A percentile compares a stretch with the other conserved stretches of the same genome.
These are phyloP conservation scores for Penicillium roqueforti DNA, from an alignment of 495 filamentous ascomycete genomes.

Conservation along the genomic window DNA sequence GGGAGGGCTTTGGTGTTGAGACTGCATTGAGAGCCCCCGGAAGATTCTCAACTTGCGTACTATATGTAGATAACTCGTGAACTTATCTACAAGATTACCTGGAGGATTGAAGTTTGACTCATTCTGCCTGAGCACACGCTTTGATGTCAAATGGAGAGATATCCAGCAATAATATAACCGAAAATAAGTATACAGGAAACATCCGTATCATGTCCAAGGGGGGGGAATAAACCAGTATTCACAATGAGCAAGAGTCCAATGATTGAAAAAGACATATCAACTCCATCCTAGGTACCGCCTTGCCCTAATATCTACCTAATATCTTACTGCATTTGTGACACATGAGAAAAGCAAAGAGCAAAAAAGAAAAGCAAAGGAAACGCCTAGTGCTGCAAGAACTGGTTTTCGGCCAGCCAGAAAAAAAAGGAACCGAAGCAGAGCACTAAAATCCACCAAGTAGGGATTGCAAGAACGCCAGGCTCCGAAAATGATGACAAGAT, in stretches of 20 bases:
- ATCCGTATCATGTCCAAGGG: conserved; percentile 18
- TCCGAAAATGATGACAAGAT: conserved; percentile 12
- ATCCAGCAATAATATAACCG: neutral
- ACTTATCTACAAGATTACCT: too few relatives aligned
- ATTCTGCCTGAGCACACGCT: neutral
- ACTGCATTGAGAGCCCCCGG: too few relatives aligned
- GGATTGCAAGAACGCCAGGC: conserved; percentile 20
- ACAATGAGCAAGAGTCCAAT: conserved; percentile 4
- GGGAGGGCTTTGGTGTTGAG: too few relatives aligned
- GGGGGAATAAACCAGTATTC: neutral
- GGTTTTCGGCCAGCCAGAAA: conserved; percentile 17
- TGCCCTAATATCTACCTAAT: conserved; percentile 25
- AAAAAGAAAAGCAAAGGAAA: conserved; percentile 10
- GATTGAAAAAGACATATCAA: conserved; percentile 14
- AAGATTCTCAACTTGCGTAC: too few relatives aligned
- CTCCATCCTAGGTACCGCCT: conserved; percentile 16
- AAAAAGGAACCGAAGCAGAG: conserved; percentile 4
- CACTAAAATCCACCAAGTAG: conserved; percentile 1
- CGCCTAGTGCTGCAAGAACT: conserved; percentile 21
- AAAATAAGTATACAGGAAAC: neutral
- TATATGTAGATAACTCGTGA: too few relatives aligned
- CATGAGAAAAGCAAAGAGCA: conserved; percentile 8
- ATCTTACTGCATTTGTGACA: conserved; percentile 11
- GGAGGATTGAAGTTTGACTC: neutral
- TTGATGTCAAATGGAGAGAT: neutral